Conservation (phyloP, 306 rosid species). For the Leucaena leucocephala region DNA sequence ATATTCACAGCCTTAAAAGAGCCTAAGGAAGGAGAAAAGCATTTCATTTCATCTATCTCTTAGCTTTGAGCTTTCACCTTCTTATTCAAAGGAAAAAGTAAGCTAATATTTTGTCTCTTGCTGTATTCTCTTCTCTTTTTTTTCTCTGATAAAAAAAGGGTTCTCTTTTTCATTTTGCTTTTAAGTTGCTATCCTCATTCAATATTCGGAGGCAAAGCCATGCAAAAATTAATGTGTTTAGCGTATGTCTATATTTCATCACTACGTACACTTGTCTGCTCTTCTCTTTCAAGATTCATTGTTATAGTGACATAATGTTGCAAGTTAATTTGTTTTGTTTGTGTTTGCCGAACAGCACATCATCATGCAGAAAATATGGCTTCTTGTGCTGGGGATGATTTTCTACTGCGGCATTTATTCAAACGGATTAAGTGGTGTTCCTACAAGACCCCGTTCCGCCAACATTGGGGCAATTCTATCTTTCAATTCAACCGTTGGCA, state of each 20-base stretch:
- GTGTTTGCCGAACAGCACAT: conserved; percentile 11
- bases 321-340: neutral
- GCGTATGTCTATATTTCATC: neutral
- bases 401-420: conserved; percentile 19
- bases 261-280: neutral
- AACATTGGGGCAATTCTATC: conserved; percentile 58
- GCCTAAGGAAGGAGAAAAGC: conserved; percentile 1
- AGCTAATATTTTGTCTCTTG: neutral
- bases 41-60: conserved; percentile 8
- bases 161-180: neutral
- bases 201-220: neutral
- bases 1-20: neutral
- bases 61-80: neutral
- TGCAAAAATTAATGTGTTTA: neutral
- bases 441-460: conserved; percentile 33
- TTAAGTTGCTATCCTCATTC: neutral
- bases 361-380: conserved; percentile 46
- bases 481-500: conserved; percentile 52
- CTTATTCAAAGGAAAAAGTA: neutral
- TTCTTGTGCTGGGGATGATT: conserved; percentile 36
- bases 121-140: neutral
- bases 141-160: neutral
- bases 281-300: no score
- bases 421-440: conserved; percentile 13
- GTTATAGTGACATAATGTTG: neutral